These are phyloP conservation scores for Marasmius tenuissimus DNA, from an alignment of 1,284 basidiomycete species.

Conservation along the genomic window DNA sequence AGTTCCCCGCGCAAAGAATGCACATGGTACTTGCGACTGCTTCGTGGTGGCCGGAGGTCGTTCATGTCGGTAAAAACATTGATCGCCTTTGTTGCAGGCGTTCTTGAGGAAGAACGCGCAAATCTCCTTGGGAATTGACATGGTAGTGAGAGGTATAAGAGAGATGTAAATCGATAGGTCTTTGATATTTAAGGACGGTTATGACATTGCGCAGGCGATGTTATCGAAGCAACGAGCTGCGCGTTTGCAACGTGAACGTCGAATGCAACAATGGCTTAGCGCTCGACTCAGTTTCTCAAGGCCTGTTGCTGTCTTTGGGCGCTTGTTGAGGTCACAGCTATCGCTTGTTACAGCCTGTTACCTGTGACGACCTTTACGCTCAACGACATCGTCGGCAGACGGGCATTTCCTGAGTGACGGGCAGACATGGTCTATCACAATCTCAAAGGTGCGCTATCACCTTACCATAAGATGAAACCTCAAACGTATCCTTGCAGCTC, in stretches of 20 bases:
- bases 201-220: not conserved
- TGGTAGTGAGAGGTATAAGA: not conserved
- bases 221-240: not conserved
- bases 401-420: not conserved
- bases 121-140: not conserved
- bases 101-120: conserved; percentile 6
- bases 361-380: too few species aligned
- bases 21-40: not conserved
- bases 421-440: conserved; percentile 81
- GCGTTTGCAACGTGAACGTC: not conserved
- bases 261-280: not conserved
- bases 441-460: conserved; percentile 70
- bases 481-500: conserved; percentile 50
- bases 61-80: conserved; percentile 8
- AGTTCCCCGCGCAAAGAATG: conserved; percentile 2
- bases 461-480: conserved; percentile 12
- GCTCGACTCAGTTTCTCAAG: too few species aligned
- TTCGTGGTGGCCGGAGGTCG: not conserved
- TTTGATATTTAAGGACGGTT: not conserved
- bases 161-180: not conserved
- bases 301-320: too few species aligned
- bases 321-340: too few species aligned
- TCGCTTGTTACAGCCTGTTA: too few species aligned
- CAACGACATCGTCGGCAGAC: not conserved
- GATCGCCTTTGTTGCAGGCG: conserved; percentile 4